Base-by-base conservation (phyloP, 192 early-diverging fungal species). In the Diversispora epigaea region DNA sequence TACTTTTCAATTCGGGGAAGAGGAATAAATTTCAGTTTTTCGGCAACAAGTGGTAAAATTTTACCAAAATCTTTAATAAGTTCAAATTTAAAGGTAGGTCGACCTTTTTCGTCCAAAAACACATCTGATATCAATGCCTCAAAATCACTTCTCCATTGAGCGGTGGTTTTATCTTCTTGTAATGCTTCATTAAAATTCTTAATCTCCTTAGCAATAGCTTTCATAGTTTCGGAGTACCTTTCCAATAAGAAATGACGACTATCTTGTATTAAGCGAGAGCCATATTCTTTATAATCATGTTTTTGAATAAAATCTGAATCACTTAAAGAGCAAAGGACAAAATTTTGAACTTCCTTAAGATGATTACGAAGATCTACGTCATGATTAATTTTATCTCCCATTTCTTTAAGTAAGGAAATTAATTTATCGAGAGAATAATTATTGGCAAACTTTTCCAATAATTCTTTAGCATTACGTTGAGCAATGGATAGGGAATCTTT, bases 391-490 rank as follows among this genome's bases (percentile, higher is more conserved):
- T 77, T 54, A 3, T 22, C 41, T 40, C 78, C 76, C 43, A 88
- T 71, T 9, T 82, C 79, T 49, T 64, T 74, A 6, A 86, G 15
- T n/a, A 65, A 68, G 4, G 63, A 45, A 46, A 83, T 77, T 60
- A 88, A 77, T 39, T 76, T 77, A 60, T 83, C 80, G 11, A 86
- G 80, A 3, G 82, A 81, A 44, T 81, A 71, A 62, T 80, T 74
- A 68, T 80, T 79, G 71, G 86, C 82, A 80, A 88, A 85, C 76
- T 86, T 86, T 72, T 88, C 86, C 43, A 88, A 66, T 11, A 88
- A 77, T 39, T 76, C 22, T 54, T 83, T 83, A 25, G 86, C 84
- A 72, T 82, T 85, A 56, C 65, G 22, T 12, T 73, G 46, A 32
- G 80, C 80, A 44, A 76, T 46, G 12, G 21, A 76, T 44, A 17